Base-by-base conservation (phyloP, 2,329 filamentous ascomycete species). In the Aspergillus fischeri region DNA sequence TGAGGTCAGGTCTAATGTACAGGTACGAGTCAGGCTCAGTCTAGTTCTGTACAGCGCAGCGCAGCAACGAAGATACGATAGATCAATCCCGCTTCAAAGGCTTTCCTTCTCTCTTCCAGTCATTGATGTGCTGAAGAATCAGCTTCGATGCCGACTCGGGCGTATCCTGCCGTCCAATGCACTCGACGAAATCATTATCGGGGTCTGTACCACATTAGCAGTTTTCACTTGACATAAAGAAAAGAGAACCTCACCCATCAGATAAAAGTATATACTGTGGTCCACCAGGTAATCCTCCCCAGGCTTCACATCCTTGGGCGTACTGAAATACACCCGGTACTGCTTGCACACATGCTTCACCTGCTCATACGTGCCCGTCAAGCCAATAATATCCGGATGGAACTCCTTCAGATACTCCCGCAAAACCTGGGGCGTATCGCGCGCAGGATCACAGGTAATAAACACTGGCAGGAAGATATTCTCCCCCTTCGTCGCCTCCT, bases 241-340 rank as follows among this genome's bases (percentile, higher is more conserved):
- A 17, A 35, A 29, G 7, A 10, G 48, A 24, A 58, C 77, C 82
- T 75, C 73, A 86, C 84, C 84, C 94, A 99, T 99, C 65, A 99
- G 78, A 75, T 99, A 99, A 70, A 99, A 99, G 81, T 99, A 99
- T 66, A 99, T 99, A 75, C 92, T 97, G 79, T 99, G 94, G 75
- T 99, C 94, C 11, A 99, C 94, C 67, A 99, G 77, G 73, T 99
- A 99, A 75, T 99, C 94, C 80, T 97, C 90, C 1, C 93, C 94
- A 1, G 92, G 89, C 80, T 92, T 89, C 56, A 97, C 90, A 62
- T 92, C 84, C 66, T 85, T 81, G 35, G 94, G 94, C 50, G 94
- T 99, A 70, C 90, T 94, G 70, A 99, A 99, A 78, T 99, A 99
- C 54, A 99, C 94, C 21, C 94, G 83, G 75, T 97, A 99, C 64